These are phyloP conservation scores for Ophiostoma himal-ulmi DNA, from an alignment of 2,329 filamentous ascomycete species.

Conservation along the genomic window DNA sequence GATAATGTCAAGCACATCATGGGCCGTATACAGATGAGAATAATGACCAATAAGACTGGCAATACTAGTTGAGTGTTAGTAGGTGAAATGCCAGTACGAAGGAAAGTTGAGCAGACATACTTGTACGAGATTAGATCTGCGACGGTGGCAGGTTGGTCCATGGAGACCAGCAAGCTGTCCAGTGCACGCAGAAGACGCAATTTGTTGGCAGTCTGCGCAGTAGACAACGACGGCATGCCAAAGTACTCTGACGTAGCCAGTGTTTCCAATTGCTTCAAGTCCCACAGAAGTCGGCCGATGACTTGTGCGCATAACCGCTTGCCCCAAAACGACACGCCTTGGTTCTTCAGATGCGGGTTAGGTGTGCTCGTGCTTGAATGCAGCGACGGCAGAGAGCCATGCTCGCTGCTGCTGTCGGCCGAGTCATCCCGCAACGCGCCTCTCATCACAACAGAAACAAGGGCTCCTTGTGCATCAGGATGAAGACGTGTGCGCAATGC, in stretches of 20 bases:
- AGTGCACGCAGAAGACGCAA: conserved; percentile 26
- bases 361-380: background rate
- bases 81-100: background rate
- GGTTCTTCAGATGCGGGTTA: background rate
- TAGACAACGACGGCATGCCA: conserved; percentile 29
- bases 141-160: conserved; percentile 28
- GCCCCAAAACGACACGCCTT: conserved; percentile 28
- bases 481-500: conserved; percentile 27
- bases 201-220: conserved; percentile 29
- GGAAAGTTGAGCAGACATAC: conserved; percentile 23
- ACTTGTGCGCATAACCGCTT: conserved; percentile 31
- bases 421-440: conserved; percentile 22
- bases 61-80: conserved; percentile 22
- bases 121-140: conserved; percentile 32
- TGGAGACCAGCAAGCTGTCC: conserved; percentile 26
- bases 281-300: conserved; percentile 32
- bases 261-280: conserved; percentile 31
- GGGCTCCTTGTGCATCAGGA: conserved; percentile 24
- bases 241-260: conserved; percentile 29
- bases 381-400: background rate
- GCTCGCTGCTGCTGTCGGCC: conserved; percentile 5
- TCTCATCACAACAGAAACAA: conserved; percentile 24
- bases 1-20: conserved; percentile 31
- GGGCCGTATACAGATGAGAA: conserved; percentile 30
- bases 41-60: conserved; percentile 31